Evolutionary conservation across 208 protist species (phyloP), one percentile per base, ranked within the genome.

Genomic region (Crithidia thermophila): DNA sequence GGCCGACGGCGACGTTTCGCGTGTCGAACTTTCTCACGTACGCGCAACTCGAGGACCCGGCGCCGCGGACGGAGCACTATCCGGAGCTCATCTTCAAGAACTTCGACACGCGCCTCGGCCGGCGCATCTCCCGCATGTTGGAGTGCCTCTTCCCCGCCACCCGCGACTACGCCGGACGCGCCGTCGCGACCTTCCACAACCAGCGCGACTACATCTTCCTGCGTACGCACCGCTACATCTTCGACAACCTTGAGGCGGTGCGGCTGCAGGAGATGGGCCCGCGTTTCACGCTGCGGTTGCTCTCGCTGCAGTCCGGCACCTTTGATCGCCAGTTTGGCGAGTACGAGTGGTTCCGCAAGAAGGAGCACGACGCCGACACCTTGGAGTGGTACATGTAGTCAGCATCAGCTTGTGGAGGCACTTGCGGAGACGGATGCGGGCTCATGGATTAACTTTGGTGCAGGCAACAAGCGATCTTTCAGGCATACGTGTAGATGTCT

Each of bases 161-260:
- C 21, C 79, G 90, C 28, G 90, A 98, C 65, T 97, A 97, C 75
- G 84, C 77, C 13, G 94, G 94, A 28, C 84, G 95, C 39, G 90
- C 87, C 23, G 94, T 98, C 25, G 85, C 89, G 2, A 98, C 95
- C 0, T 97, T 98, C 63, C 92, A 97, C 79, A 97, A 97, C 77
- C 90, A 98, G 61, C 86, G 94, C 36, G 95, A 98, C 64, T 98
- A 96, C 74, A 97, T 98, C 42, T 98, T 98, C 57, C 65, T 98
- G 33, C 82, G 95, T 46, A 91, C 87, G 2, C 95, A 98, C 77
- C 85, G 93, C 28, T 98, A 97, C 80, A 87, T 97, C 56, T 98
- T 97, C 69, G 92, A 97, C 66, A 88, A 79, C 70, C 37, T 94
- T 16, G 84, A 96, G 23, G 87, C 82, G 42, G 93, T 97, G 49